A percentile compares a stretch with the other conserved stretches of the same genome.
phyloP scores from a whole-genome alignment of 2,329 filamentous ascomycete species.

The Berkeleyomyces rouxiae region DNA sequence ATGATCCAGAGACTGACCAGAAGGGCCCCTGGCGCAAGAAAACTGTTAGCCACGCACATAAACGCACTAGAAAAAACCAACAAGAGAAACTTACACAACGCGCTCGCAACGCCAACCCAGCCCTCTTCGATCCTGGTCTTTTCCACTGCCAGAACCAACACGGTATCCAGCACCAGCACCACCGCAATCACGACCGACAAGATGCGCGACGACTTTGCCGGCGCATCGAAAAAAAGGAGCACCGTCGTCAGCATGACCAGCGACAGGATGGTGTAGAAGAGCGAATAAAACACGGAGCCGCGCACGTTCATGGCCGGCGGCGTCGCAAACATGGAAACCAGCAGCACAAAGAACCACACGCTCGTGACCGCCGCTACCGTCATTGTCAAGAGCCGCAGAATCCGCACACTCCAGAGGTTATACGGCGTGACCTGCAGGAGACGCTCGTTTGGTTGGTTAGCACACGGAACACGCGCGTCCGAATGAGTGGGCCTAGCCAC shows the following conservation, averaged over 20 bases:
- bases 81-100: conserved; percentile 38
- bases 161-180: conserved; percentile 42
- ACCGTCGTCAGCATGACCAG: conserved; percentile 58
- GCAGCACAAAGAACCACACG: conserved; percentile 79
- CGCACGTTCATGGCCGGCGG: conserved; percentile 72
- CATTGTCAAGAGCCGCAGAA: conserved; percentile 61
- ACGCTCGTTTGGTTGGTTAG: not conserved
- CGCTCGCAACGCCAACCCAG: conserved; percentile 76
- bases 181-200: conserved; percentile 49
- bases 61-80: not conserved
- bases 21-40: conserved; percentile 40
- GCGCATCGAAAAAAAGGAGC: conserved; percentile 74
- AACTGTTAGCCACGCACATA: not conserved
- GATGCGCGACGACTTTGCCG: conserved; percentile 62
- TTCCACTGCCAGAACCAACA: conserved; percentile 61
- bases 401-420: conserved; percentile 82
- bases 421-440: conserved; percentile 58
- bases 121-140: conserved; percentile 68
- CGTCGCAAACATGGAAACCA: conserved; percentile 83
- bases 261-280: conserved; percentile 66
- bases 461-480: not conserved
- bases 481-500: not conserved
- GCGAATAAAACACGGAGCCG: conserved; percentile 84
- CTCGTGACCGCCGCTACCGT: conserved; percentile 60
- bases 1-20: conserved; percentile 67